Evolutionary conservation across 148 eudicot genomes (phyloP).

Genomic region (Diospyros kaki): DNA sequence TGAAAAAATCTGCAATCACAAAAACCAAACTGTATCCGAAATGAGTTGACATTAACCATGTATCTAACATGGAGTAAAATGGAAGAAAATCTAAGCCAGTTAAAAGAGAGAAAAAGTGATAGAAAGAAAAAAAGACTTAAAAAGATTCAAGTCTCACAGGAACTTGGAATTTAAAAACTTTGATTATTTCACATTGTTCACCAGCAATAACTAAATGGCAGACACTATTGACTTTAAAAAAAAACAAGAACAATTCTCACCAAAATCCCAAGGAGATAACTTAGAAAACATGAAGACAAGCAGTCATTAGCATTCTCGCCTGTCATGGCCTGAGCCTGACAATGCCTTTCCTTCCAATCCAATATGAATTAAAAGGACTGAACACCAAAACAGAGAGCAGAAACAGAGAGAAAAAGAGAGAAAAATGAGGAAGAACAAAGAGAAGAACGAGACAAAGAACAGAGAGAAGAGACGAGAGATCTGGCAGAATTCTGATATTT

Average conservation of each 20-base stretch:
- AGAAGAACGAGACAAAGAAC: too few relatives aligned
- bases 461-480: too few relatives aligned
- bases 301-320: too few relatives aligned
- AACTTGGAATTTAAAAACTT: background rate
- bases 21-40: conserved; percentile 88
- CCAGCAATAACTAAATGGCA: background rate
- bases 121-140: background rate
- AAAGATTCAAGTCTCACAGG: background rate
- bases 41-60: conserved; percentile 39
- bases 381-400: too few relatives aligned
- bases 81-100: background rate
- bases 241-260: background rate
- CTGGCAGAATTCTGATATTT: too few relatives aligned
- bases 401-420: too few relatives aligned
- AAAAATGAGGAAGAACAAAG: too few relatives aligned
- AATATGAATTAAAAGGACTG: too few relatives aligned
- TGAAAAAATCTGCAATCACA: conserved; percentile 87
- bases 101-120: background rate
- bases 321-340: too few relatives aligned
- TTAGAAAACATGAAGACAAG: background rate
- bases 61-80: background rate
- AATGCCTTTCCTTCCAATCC: too few relatives aligned
- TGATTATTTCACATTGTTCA: background rate
- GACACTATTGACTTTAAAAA: background rate
- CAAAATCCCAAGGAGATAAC: background rate